These are phyloP conservation scores for Sclerotinia borealis DNA, from an alignment of 2,329 filamentous ascomycete species.

Conservation along the genomic window DNA sequence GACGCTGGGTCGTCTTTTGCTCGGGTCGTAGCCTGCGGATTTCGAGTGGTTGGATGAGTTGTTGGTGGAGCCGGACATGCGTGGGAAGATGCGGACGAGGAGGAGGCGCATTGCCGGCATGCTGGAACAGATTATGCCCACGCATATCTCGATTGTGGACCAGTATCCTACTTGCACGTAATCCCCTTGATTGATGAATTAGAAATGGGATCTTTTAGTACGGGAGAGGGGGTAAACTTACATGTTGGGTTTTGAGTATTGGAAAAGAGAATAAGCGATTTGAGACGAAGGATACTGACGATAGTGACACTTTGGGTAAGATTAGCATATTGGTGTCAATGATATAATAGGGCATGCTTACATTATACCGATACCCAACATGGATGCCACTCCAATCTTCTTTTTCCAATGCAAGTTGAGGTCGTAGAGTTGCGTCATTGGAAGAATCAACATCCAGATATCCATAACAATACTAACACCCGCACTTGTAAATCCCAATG, in stretches of 20 bases:
- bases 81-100: not conserved
- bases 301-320: not conserved
- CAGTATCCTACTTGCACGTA: slow-evolving; percentile 20
- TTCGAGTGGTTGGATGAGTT: not conserved
- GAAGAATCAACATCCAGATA: slow-evolving; percentile 45
- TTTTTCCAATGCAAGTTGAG: slow-evolving; percentile 42
- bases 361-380: slow-evolving; percentile 45
- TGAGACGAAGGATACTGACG: not conserved
- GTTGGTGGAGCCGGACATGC: not conserved
- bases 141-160: slow-evolving; percentile 22
- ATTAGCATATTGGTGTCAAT: not conserved
- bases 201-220: not conserved
- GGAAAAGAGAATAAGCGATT: not conserved
- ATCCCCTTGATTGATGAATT: slow-evolving; percentile 8
- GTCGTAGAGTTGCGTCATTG: slow-evolving; percentile 39
- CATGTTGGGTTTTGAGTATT: slow-evolving; percentile 11
- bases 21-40: not conserved
- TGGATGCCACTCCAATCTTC: slow-evolving; percentile 42
- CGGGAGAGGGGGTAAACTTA: not conserved
- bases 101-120: slow-evolving; percentile 17
- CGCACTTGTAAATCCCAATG: slow-evolving; percentile 45
- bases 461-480: slow-evolving; percentile 47
- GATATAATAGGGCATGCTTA: slow-evolving; percentile 10
- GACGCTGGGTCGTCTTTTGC: not conserved
- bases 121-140: slow-evolving; percentile 22